phyloP scores from a whole-genome alignment of 2,329 filamentous ascomycete genomes.

The Arthroderma sp. region DNA sequence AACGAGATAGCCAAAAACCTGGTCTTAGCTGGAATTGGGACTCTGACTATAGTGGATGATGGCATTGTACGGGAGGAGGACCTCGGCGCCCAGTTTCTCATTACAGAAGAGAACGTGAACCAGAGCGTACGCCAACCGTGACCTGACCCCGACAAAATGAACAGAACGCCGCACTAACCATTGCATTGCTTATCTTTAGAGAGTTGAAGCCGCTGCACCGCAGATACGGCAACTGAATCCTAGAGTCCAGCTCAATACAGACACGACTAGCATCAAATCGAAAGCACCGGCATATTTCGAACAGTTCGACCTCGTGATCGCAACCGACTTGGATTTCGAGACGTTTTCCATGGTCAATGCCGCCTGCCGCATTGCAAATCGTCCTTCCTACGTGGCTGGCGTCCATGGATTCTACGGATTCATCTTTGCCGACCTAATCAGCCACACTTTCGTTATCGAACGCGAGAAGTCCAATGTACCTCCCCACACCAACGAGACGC shows the following conservation, averaged over 20 bases:
- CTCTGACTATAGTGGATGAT: slow-evolving; percentile 77
- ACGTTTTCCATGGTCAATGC: slow-evolving; percentile 72
- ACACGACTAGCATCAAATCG: slow-evolving; percentile 53
- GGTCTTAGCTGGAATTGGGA: slow-evolving; percentile 82
- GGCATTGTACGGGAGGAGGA: slow-evolving; percentile 65
- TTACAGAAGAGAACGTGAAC: slow-evolving; percentile 60
- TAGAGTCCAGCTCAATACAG: slow-evolving; percentile 63
- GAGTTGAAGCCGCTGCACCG: slow-evolving; percentile 67
- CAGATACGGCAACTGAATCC: slow-evolving; percentile 80
- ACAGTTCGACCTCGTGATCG: slow-evolving; percentile 74
- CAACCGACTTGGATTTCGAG: slow-evolving; percentile 69
- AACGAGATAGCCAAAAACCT: slow-evolving; percentile 97
- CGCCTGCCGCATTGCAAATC: slow-evolving; percentile 62
- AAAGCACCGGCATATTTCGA: slow-evolving; percentile 66
- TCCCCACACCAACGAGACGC: slow-evolving; percentile 54
- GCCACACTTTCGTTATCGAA: slow-evolving; percentile 81
- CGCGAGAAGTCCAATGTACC: slow-evolving; percentile 66
- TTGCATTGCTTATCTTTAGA: slow-evolving; percentile 31
- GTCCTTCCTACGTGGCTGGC: slow-evolving; percentile 78
- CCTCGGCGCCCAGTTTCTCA: slow-evolving; percentile 70
- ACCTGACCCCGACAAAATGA: not conserved
- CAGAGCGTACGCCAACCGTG: slow-evolving; percentile 46
- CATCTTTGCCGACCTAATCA: slow-evolving; percentile 84
- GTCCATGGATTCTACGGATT: slow-evolving; percentile 88
- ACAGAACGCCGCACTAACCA: not conserved